phyloP scores from a whole-genome alignment of 495 filamentous ascomycete species.

The Lentithecium fluviatile region DNA sequence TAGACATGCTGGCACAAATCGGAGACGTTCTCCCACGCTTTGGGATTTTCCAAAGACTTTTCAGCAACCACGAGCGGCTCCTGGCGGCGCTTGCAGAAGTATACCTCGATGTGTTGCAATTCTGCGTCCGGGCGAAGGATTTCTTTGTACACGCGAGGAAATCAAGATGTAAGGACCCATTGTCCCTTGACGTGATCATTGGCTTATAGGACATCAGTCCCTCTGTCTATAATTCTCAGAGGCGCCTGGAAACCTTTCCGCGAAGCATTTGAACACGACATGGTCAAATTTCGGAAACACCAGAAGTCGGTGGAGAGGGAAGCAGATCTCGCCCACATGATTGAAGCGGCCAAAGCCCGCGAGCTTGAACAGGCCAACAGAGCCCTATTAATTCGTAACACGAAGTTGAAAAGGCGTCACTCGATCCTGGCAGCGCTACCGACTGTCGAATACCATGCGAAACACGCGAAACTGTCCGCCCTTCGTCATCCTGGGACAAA shows the following conservation, averaged over 20 bases:
- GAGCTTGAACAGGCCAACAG: neutral
- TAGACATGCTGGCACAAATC: conserved; percentile 45
- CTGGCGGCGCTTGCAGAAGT: conserved; percentile 39
- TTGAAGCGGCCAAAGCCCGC: conserved; percentile 4
- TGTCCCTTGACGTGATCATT: neutral
- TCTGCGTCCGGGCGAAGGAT: conserved; percentile 43
- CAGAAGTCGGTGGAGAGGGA: conserved; percentile 38
- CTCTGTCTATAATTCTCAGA: conserved; percentile 22
- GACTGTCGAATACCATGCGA: conserved; percentile 17
- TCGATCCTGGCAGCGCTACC: conserved; percentile 10
- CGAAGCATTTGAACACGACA: conserved; percentile 32
- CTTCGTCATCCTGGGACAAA: conserved; percentile 26
- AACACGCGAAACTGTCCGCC: conserved; percentile 9
- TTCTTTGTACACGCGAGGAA: conserved; percentile 37
- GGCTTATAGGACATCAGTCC: conserved; percentile 3
- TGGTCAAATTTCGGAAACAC: conserved; percentile 37
- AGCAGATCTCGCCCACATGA: conserved; percentile 38
- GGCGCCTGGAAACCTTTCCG: conserved; percentile 35
- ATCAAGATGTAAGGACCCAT: conserved; percentile 3
- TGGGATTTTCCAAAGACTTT: conserved; percentile 39
- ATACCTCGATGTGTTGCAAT: conserved; percentile 46
- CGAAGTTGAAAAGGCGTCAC: conserved; percentile 19
- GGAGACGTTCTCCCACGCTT: conserved; percentile 46
- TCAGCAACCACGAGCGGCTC: conserved; percentile 41
- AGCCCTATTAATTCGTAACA: conserved; percentile 7